Conservation (phyloP, 1,284 basidiomycete genomes). For the Puccinia sorghi region DNA sequence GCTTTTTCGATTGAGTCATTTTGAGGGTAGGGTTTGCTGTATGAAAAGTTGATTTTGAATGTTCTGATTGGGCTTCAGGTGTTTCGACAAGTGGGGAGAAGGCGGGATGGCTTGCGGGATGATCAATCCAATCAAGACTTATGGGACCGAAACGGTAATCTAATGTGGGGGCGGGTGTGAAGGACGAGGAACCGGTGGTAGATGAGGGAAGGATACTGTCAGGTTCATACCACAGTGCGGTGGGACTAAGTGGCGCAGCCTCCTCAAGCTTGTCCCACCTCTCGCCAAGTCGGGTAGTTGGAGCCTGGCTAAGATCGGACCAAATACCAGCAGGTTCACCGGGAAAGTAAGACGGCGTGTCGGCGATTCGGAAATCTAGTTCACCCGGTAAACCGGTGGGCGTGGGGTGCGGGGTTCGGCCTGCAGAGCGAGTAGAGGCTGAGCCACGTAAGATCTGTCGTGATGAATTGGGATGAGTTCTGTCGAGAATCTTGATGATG, state of each 20-base stretch:
- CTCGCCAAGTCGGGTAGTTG: constrained; percentile 41
- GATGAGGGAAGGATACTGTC: constrained; percentile 29
- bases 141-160: constrained; percentile 50
- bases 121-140: constrained; percentile 42
- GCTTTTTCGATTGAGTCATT: background rate
- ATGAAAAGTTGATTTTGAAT: background rate
- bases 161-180: constrained; percentile 46
- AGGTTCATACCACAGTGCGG: constrained; percentile 45
- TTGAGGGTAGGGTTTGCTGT: background rate
- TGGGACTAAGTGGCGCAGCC: constrained; percentile 27
- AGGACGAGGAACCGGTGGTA: constrained; percentile 6
- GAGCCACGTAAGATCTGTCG: constrained; percentile 40
- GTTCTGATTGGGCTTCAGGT: background rate
- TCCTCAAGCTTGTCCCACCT: constrained; percentile 42
- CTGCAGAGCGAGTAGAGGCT: constrained; percentile 34
- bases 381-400: constrained; percentile 43
- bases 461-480: constrained; percentile 33
- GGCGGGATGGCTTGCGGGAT: constrained; percentile 42
- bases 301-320: constrained; percentile 39
- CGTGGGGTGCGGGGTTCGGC: constrained; percentile 42
- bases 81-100: constrained; percentile 6
- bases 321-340: constrained; percentile 37
- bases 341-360: constrained; percentile 33
- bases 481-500: constrained; percentile 39
- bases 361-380: constrained; percentile 41